These are phyloP conservation scores for Radiomyces spectabilis DNA, from an alignment of 192 early-diverging fungal genomes.

Conservation along the genomic window DNA sequence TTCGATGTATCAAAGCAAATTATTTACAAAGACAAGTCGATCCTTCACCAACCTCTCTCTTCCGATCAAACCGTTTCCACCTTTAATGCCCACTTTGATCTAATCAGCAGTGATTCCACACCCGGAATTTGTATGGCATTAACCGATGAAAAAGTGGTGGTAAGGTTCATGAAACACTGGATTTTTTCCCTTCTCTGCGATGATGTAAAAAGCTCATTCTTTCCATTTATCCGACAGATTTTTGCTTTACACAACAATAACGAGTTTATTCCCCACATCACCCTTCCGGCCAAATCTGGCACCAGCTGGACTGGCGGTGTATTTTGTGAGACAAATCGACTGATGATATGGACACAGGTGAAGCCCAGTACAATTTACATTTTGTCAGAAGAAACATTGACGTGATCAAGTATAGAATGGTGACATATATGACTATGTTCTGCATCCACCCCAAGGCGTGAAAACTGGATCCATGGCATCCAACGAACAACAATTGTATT, in stretches of 20 bases:
- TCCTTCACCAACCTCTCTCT: constrained; percentile 1
- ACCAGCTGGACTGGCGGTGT: constrained; percentile 29
- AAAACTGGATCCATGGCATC: neutral
- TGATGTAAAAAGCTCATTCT: too few relatives aligned
- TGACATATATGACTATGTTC: constrained; percentile 22
- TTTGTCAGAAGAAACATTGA: neutral
- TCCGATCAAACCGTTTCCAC: neutral
- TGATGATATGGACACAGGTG: constrained; percentile 41
- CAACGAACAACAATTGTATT: constrained; percentile 17
- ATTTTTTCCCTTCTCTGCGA: too few relatives aligned
- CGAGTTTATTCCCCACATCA: constrained; percentile 10
- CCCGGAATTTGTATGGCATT: constrained; percentile 25
- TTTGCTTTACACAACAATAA: neutral
- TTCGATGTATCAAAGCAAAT: constrained; percentile 38
- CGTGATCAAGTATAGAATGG: constrained; percentile 18
- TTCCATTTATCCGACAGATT: too few relatives aligned
- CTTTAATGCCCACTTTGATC: constrained; percentile 9
- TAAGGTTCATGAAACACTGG: neutral
- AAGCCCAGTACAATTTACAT: neutral
- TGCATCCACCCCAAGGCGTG: constrained; percentile 14
- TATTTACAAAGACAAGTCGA: constrained; percentile 34
- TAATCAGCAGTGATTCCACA: constrained; percentile 1
- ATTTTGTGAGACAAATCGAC: constrained; percentile 20
- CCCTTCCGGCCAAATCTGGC: constrained; percentile 1
- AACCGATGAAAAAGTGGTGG: constrained; percentile 17